phyloP scores from a whole-genome alignment of 225 moss, liverwort and hornwort species.

The Sphagnum tenellum region DNA sequence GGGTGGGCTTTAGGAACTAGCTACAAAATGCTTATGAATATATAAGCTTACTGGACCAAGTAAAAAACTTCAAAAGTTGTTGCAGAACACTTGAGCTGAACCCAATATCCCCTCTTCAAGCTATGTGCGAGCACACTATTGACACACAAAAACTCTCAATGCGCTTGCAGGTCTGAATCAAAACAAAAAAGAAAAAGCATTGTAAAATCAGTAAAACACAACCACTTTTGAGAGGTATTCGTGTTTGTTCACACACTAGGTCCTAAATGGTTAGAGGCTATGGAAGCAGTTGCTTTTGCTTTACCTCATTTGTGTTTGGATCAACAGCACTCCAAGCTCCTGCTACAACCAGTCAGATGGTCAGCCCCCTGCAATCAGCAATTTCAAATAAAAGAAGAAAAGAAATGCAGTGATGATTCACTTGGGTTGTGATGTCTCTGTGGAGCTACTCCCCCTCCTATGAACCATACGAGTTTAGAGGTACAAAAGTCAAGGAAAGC shows the following conservation, averaged over 20 bases:
- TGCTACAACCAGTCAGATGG: not conserved
- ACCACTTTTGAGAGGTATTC: too few species aligned
- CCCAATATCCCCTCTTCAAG: not conserved
- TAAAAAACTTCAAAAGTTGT: conserved; percentile 3
- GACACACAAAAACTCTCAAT: too few species aligned
- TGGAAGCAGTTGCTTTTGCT: too few species aligned
- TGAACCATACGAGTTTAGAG: too few species aligned
- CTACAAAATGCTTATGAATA: not conserved
- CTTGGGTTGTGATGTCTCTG: too few species aligned
- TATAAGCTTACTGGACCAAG: not conserved
- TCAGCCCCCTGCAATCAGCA: not conserved
- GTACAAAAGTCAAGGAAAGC: too few species aligned
- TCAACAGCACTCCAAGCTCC: not conserved
- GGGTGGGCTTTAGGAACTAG: not conserved
- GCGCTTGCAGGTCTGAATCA: not conserved
- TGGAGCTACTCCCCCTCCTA: too few species aligned
- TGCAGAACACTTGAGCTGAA: conserved; percentile 1
- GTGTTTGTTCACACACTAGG: too few species aligned
- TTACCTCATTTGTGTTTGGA: not conserved
- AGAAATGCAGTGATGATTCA: too few species aligned
- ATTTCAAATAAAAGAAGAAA: not conserved
- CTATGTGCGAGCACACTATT: too few species aligned
- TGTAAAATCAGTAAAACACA: not conserved
- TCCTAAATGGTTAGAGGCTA: too few species aligned
- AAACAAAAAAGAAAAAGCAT: not conserved